Base-by-base conservation (phyloP, 257 asterid genomes). In the Solanum boliviense region DNA sequence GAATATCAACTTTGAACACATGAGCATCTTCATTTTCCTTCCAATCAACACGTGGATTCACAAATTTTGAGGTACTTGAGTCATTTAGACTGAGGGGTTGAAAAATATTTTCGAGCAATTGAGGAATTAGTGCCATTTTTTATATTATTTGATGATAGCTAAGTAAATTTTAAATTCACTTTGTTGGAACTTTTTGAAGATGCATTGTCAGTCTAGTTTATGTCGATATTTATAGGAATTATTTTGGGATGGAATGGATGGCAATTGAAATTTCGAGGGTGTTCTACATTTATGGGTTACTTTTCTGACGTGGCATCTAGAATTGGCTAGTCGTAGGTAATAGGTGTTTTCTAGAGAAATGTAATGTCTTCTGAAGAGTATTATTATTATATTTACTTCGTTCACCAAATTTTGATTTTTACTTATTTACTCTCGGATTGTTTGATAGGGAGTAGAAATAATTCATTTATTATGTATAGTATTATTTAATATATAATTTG, bases 121-220 rank as follows among this genome's bases (percentile, higher is more conserved):
- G 83, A 16, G 87, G 89, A 34, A 82, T 82, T 48, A 87, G n/a
- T 31, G 89, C 76, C 89, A 81, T 87, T 87, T 46, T 46, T 46
- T 13, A 46, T 46, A 46, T 46, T 46, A 46, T 46, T 46, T 46
- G 20, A 46, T 13, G 1, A 46, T 46, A 46, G 20, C 23, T 52
- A 16, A 16, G 62, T 52, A 52, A 52, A 16, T 52, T 41, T 41
- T 52, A 52, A 16, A 16, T 52, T 52, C 62, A 52, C 23, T 52
- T 52, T 5, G 62, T 52, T 52, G 21, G 23, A 52, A 52, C 23
- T 52, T 52, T 52, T 52, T 48, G 58, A 52, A 52, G 23, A 52
- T 52, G 23, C 9, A 52, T 52, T 16, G 62, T 52, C 23, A 52
- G 0, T 52, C 62, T 16, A 52, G 62, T 52, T 52, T 52, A 23